Percentiles rank a stretch among this genome's conserved stretches.
Conservation (phyloP, 2,329 filamentous ascomycete species). For the Neospermospora avenae region DNA sequence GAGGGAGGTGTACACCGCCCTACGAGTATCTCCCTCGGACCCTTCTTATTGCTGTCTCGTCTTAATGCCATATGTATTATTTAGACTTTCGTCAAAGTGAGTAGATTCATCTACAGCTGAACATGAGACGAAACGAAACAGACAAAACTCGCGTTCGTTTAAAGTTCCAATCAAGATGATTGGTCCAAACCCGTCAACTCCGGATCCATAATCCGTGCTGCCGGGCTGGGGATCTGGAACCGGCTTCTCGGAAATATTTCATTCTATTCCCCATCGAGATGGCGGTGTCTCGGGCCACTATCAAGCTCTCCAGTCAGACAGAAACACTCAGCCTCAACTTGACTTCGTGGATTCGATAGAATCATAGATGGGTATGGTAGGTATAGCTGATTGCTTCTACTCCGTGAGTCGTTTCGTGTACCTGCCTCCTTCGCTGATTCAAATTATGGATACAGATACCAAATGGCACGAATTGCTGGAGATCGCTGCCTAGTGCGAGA, state of each 20-base stretch:
- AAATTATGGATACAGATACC: too few relatives aligned
- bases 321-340: not conserved
- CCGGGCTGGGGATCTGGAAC: not conserved
- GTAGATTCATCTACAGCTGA: not conserved
- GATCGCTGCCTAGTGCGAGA: too few relatives aligned
- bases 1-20: not conserved
- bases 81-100: not conserved
- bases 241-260: slow-evolving; percentile 2
- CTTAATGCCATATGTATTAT: not conserved
- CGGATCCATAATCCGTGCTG: not conserved
- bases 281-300: not conserved
- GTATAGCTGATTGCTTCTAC: too few relatives aligned
- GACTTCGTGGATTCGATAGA: not conserved
- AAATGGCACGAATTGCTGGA: too few relatives aligned
- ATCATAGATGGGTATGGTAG: too few relatives aligned
- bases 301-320: not conserved
- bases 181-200: not conserved
- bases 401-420: too few relatives aligned
- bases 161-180: not conserved
- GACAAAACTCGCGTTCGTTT: not conserved
- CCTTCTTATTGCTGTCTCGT: not conserved
- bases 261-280: not conserved
- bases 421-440: too few relatives aligned
- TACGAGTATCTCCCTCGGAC: not conserved
- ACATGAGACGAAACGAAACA: not conserved